A percentile compares a stretch with the other conserved stretches of the same genome.
These are phyloP conservation scores for Corinectria fuckeliana DNA, from an alignment of 2,329 filamentous ascomycete species.

Conservation along the genomic window DNA sequence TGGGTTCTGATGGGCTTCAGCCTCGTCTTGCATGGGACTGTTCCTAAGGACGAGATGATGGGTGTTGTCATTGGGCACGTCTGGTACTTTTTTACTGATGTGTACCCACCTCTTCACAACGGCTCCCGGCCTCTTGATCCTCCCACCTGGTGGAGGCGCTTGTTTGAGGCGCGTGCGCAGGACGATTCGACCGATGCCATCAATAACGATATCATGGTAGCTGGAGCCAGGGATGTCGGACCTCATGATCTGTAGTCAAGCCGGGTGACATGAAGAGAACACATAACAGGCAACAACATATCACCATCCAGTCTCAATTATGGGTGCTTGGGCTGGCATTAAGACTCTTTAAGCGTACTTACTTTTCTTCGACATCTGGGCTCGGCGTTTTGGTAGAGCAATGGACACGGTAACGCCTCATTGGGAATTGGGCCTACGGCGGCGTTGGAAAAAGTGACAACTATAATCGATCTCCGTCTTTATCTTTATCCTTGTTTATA, in stretches of 20 bases:
- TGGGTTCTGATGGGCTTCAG: slow-evolving; percentile 97
- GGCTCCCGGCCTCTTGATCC: slow-evolving; percentile 87
- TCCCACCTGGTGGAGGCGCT: slow-evolving; percentile 84
- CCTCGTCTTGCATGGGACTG: slow-evolving; percentile 83
- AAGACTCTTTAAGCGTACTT: not conserved
- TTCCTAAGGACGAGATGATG: slow-evolving; percentile 96
- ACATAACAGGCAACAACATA: not conserved
- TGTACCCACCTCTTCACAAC: slow-evolving; percentile 89
- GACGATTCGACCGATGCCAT: slow-evolving; percentile 60
- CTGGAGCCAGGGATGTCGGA: slow-evolving; percentile 49
- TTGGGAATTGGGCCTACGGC: slow-evolving; percentile 3
- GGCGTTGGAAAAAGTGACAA: slow-evolving; percentile 19
- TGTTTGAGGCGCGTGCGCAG: slow-evolving; percentile 71
- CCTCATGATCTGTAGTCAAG: slow-evolving; percentile 29
- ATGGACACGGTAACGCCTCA: slow-evolving; percentile 6
- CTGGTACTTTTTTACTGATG: slow-evolving; percentile 98
- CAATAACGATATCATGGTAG: slow-evolving; percentile 68
- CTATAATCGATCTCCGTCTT: not conserved
- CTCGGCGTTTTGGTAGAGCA: slow-evolving; percentile 25
- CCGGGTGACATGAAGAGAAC: not conserved
- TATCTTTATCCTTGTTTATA: not conserved
- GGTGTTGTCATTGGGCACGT: slow-evolving; percentile 94
- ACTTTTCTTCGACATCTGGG: not conserved
- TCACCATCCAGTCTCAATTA: not conserved
- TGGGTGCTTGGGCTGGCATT: slow-evolving; percentile 17